Conservation (phyloP, 2,329 filamentous ascomycete species). For the Diaporthe nobilis region DNA sequence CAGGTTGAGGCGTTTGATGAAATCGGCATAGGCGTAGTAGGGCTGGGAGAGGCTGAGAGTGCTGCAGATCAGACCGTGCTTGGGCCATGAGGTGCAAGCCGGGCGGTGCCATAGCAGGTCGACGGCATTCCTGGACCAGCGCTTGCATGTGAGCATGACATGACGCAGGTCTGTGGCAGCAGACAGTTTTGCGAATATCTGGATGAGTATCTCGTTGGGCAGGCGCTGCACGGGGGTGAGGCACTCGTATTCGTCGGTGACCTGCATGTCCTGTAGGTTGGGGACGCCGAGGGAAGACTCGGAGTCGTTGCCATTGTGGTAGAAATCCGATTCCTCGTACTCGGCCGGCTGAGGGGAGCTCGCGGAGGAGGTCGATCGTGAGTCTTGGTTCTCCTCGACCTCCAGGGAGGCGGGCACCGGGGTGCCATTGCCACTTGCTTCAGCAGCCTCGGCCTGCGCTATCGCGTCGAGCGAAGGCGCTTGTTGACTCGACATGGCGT, state of each 20-base stretch:
- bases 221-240: conserved; percentile 86
- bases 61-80: conserved; percentile 83
- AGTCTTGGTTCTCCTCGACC: conserved; percentile 64
- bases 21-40: conserved; percentile 89
- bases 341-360: conserved; percentile 82
- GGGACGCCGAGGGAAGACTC: conserved; percentile 90
- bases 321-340: conserved; percentile 95
- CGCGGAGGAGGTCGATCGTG: conserved; percentile 76
- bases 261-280: conserved; percentile 81
- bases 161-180: conserved; percentile 82
- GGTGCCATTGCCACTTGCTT: conserved; percentile 36
- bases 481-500: conserved; percentile 46
- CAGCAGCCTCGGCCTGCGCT: conserved; percentile 45
- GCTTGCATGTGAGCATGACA: conserved; percentile 94
- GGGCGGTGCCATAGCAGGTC: conserved; percentile 96
- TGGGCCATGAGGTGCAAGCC: conserved; percentile 87
- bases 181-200: conserved; percentile 88
- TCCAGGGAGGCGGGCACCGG: conserved; percentile 42
- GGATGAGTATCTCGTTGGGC: conserved; percentile 94
- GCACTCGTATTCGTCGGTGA: conserved; percentile 76
- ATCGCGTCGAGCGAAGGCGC: conserved; percentile 49
- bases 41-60: conserved; percentile 81
- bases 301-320: conserved; percentile 90
- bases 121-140: conserved; percentile 93
- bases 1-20: conserved; percentile 93